A percentile compares a stretch with the other conserved stretches of the same genome.
Conservation (phyloP, 345 rosid genomes). For the Tarenaya hassleriana region DNA sequence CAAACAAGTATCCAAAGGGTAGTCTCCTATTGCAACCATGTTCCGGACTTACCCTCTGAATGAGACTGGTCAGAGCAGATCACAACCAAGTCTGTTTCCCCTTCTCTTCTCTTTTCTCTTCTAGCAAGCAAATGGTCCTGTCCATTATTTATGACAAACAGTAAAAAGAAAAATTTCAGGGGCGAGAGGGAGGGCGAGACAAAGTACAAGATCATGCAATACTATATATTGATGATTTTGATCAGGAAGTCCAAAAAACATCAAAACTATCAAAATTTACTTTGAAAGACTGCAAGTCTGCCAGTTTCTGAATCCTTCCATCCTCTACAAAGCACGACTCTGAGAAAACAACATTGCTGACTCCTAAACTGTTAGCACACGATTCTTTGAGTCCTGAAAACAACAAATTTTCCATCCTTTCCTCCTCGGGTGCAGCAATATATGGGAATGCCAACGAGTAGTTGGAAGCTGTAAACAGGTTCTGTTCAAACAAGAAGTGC, state of each 20-base stretch:
- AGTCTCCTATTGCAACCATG: conserved; percentile 5
- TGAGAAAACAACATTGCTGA: conserved; percentile 54
- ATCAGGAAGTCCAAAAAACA: too few relatives aligned
- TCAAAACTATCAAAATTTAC: conserved; percentile 34
- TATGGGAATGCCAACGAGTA: conserved; percentile 94
- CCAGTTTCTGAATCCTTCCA: conserved; percentile 54
- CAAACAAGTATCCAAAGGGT: not conserved
- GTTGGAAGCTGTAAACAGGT: conserved; percentile 51
- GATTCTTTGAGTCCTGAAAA: conserved; percentile 60
- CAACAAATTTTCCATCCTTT: conserved; percentile 65
- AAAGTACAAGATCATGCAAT: too few relatives aligned
- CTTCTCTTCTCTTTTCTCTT: conserved; percentile 50
- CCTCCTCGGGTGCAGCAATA: conserved; percentile 58
- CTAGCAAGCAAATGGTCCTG: conserved; percentile 71
- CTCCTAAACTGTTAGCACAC: conserved; percentile 45
- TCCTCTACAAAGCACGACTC: conserved; percentile 65
- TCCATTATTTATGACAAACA: conserved; percentile 15
- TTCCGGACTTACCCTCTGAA: conserved; percentile 53
- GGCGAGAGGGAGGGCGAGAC: conserved; percentile 4
- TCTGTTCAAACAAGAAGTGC: conserved; percentile 37
- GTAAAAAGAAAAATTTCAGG: not conserved
- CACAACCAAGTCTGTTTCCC: conserved; percentile 64
- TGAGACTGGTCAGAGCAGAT: conserved; percentile 48
- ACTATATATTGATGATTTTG: too few relatives aligned
- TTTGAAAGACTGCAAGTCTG: conserved; percentile 50